Evolutionary conservation across 495 filamentous ascomycete species (phyloP), one percentile per base, ranked within the genome.

Genomic region (Podospora appendiculata): DNA sequence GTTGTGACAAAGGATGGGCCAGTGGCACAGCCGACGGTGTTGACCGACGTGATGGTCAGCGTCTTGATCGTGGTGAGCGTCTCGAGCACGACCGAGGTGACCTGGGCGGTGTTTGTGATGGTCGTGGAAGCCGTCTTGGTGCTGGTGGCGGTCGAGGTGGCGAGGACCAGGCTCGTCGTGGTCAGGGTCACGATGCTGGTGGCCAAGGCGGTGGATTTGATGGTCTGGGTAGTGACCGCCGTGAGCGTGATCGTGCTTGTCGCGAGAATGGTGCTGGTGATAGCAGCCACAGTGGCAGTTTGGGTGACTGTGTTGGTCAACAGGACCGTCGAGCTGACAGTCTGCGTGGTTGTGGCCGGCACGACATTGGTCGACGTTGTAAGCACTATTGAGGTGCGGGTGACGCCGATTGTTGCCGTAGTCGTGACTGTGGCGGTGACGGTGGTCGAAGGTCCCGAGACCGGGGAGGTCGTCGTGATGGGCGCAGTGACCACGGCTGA

Each of bases 371-470:
- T 63, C 0, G 50, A 50, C 8, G 56, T 60, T 11, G 44, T n/a
- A 0, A 48, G 32, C 3, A 54, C 39, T 0, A 55, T 19, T 10
- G 59, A 54, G 6, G 57, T 59, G 12, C 52, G 49, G 11, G 55
- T 58, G 32, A 56, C 18, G 58, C 32, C 40, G 39, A 32, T 18
- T 45, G 32, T 41, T 6, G 49, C n/a, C 8, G 55, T 55, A 3
- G 40, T 50, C 3, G 56, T 55, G 32, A 54, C 16, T 19, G 50
- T 65, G 46, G 52, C 52, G 18, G 63, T 63, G 8, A 53, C 47
- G 3, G 59, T 60, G 4, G 55, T 43, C 1, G 56, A 53, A 8
- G 11, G 32, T 12, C 49, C 46, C 18, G 50, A 38, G 17, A 43
- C n/a, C 7, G 25, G 5, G 2, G 25, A 2, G 17, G 48, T 12